Percentiles rank a stretch among this genome's conserved stretches.
Evolutionary conservation across 1,284 basidiomycete species (phyloP).

Genomic region (Calocybe gambosa): DNA sequence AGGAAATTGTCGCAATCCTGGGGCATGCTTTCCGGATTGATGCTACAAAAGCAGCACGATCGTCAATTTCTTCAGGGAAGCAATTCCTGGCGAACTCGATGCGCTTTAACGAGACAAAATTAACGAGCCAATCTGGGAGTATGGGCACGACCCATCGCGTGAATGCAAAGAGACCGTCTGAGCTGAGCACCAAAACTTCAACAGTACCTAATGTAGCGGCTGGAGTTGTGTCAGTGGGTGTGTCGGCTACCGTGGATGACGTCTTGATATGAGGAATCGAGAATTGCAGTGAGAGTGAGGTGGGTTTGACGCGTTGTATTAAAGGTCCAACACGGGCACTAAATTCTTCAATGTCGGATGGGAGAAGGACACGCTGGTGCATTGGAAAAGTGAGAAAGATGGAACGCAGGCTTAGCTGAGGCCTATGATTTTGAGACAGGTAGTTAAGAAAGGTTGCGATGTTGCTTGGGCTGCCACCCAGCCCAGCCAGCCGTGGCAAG

Average conservation of each 20-base stretch:
- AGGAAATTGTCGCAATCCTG: conserved; percentile 1
- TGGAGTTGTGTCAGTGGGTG: not conserved
- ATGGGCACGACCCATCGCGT: conserved; percentile 16
- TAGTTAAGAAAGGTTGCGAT: conserved; percentile 13
- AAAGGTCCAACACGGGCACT: conserved; percentile 6
- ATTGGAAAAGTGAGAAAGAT: conserved; percentile 16
- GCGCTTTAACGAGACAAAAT: conserved; percentile 13
- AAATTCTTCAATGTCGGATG: conserved; percentile 14
- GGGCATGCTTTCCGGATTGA: conserved; percentile 9
- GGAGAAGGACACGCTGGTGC: conserved; percentile 16
- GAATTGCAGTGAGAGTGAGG: conserved; percentile 13
- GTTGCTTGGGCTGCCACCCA: conserved; percentile 17
- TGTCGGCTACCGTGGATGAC: not conserved
- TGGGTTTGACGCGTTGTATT: conserved; percentile 1
- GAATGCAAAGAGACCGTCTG: conserved; percentile 18
- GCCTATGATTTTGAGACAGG: conserved; percentile 2
- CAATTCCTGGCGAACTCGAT: conserved; percentile 15
- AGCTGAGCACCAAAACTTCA: conserved; percentile 13
- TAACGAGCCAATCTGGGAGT: conserved; percentile 17
- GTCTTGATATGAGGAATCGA: conserved; percentile 8
- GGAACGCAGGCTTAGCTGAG: conserved; percentile 9
- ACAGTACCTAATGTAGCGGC: conserved; percentile 5
- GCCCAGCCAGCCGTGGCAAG: conserved; percentile 10
- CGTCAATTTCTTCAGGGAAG: conserved; percentile 2
- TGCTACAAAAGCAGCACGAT: conserved; percentile 1